Base-by-base conservation (phyloP, 805 yeast species). In the Candida boidinii region DNA sequence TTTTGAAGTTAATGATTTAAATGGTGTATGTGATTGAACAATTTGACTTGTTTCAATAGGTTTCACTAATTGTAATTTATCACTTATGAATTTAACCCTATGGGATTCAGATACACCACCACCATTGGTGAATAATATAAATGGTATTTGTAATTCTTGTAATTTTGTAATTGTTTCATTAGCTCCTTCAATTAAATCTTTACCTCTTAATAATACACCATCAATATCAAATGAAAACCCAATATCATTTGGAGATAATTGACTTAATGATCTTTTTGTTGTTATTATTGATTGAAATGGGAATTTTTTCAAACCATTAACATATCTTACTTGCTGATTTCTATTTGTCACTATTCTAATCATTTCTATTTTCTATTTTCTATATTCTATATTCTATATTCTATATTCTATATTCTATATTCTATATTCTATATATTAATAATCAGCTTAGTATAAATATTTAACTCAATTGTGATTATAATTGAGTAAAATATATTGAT, bases 21-120 rank as follows among this genome's bases (percentile, higher is more conserved):
- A 76, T 1, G 96, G 96, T 0, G 96, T 86, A 52, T 88, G 96
- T 25, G 90, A 76, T 54, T 83, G 94, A 13, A 88, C 76, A 28
- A 88, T 62, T 47, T 87, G 95, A 28, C 64, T 54, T 3, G 75
- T 68, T 19, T 69, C 58, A n/a, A 80, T 54, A 2, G 63, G 60
- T 2, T 56, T 49, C 7, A 59, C 66, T 33, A 81, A 54, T 23
- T 56, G 55, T n/a, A 52, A 36, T 10, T 38, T 34, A 7, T 59
- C 46, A 2, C 75, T 65, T 3, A 84, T 52, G 22, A 66, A 68
- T 2, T 62, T 60, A 2, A 76, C 74, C 28, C 95, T 62, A n/a
- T 64, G 67, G 5, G 47, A 39, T 48, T 87, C 96, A 10, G 70
- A 56, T 21, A 68, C 68, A 2, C 96, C 96, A 6, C 96, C 96